phyloP scores from a whole-genome alignment of 805 yeast species.

The Candida insectalens region DNA sequence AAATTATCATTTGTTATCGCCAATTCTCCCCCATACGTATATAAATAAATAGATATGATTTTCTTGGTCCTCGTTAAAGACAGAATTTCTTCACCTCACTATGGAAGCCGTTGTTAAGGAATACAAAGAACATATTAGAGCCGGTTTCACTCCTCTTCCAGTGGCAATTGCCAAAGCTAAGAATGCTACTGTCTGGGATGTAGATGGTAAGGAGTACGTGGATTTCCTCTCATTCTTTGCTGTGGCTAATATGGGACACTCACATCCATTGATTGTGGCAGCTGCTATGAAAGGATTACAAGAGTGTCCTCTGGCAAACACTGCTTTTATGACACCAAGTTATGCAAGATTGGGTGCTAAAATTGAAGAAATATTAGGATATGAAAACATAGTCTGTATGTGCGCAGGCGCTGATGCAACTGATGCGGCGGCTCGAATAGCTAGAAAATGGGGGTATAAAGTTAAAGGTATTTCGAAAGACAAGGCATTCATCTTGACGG shows the following conservation, averaged over 20 bases:
- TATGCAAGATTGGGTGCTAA: slow-evolving; percentile 15
- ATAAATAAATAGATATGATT: too few species aligned
- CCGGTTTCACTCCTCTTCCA: slow-evolving; percentile 19
- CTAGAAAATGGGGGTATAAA: slow-evolving; percentile 20
- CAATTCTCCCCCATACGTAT: too few species aligned
- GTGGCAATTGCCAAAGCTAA: slow-evolving; percentile 13
- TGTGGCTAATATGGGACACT: slow-evolving; percentile 22
- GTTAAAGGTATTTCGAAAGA: slow-evolving; percentile 13
- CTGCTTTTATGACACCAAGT: slow-evolving; percentile 15
- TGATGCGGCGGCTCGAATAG: slow-evolving; percentile 20
- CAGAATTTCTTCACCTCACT: too few species aligned
- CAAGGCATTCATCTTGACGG: slow-evolving; percentile 14
- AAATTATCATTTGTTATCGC: too few species aligned
- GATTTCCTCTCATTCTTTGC: slow-evolving; percentile 21
- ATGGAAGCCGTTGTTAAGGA: too few species aligned
- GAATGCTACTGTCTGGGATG: slow-evolving; percentile 17
- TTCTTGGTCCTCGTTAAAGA: too few species aligned
- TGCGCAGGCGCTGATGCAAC: slow-evolving; percentile 21
- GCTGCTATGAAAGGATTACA: slow-evolving; percentile 16
- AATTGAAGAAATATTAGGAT: slow-evolving; percentile 13
- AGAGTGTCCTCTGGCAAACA: slow-evolving; percentile 13
- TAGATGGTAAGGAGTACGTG: slow-evolving; percentile 20
- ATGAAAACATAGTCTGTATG: slow-evolving; percentile 14
- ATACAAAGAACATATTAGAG: slow-evolving; percentile 11
- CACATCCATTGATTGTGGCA: slow-evolving; percentile 19